Evolutionary conservation across 1,284 basidiomycete genomes (phyloP).

Genomic region (Ceratobasidium sp.): DNA sequence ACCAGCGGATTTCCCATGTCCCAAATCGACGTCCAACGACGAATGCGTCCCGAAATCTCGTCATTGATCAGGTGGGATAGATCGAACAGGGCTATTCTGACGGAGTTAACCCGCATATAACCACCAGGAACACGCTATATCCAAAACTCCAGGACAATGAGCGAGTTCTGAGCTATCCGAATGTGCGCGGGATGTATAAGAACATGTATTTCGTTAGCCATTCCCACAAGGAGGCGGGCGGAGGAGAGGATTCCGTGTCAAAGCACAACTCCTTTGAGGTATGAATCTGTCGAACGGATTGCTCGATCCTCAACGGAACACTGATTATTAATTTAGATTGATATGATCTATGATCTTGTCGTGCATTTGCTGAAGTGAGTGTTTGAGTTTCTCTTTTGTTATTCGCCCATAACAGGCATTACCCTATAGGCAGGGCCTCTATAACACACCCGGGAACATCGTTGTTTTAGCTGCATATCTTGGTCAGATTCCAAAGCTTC

Average conservation of each 20-base stretch:
- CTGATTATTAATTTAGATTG: constrained; percentile 63
- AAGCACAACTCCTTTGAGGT: constrained; percentile 71
- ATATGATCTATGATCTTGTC: constrained; percentile 72
- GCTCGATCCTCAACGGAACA: no score
- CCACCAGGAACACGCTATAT: constrained; percentile 62
- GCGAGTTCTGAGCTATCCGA: constrained; percentile 57
- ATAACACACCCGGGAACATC: constrained; percentile 67
- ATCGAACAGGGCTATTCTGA: constrained; percentile 3
- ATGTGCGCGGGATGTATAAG: constrained; percentile 62
- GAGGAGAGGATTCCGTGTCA: constrained; percentile 61
- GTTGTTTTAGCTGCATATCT: constrained; percentile 76
- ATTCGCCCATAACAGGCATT: background rate
- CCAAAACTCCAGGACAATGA: constrained; percentile 63
- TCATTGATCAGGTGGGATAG: constrained; percentile 52
- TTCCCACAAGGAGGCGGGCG: constrained; percentile 59
- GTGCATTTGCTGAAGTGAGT: constrained; percentile 66
- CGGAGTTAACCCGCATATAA: background rate
- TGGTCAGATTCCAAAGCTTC: constrained; percentile 67
- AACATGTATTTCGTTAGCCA: constrained; percentile 68
- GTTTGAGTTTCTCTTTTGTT: background rate
- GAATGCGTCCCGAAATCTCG: constrained; percentile 59
- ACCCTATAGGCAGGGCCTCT: constrained; percentile 61
- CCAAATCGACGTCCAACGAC: constrained; percentile 56
- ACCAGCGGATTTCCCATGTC: constrained; percentile 59
- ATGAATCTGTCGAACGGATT: no score